phyloP scores from a whole-genome alignment of 768 basidiomycete species.

The Naganishia vaughanmartiniae region DNA sequence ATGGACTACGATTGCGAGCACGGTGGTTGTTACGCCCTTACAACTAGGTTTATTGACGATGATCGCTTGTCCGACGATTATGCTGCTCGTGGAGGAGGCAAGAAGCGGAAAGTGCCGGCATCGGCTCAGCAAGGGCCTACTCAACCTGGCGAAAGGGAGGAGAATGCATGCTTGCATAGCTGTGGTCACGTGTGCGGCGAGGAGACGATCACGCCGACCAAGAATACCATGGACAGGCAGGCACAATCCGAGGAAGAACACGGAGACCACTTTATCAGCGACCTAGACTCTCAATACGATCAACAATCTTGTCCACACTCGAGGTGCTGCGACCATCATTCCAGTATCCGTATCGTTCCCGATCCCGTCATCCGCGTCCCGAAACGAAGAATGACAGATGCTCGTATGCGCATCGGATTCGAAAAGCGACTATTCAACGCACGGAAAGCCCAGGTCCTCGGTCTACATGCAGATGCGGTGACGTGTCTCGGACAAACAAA shows the following conservation, averaged over 20 bases:
- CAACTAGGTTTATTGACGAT: constrained; percentile 25
- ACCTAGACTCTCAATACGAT: constrained; percentile 1
- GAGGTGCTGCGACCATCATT: constrained; percentile 16
- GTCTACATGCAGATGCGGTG: constrained; percentile 23
- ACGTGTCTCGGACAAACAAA: constrained; percentile 20
- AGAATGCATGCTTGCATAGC: constrained; percentile 4
- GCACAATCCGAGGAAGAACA: neutral
- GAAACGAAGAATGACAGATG: constrained; percentile 19
- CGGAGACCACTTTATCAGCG: neutral
- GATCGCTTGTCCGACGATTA: constrained; percentile 32
- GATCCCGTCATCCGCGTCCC: constrained; percentile 12
- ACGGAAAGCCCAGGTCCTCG: constrained; percentile 22
- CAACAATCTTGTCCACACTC: constrained; percentile 11
- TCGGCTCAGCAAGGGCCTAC: constrained; percentile 25
- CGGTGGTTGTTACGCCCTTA: constrained; percentile 15
- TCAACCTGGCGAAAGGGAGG: constrained; percentile 6
- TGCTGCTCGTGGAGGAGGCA: constrained; percentile 31
- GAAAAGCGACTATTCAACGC: constrained; percentile 22
- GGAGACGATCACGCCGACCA: neutral
- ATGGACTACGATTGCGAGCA: constrained; percentile 5
- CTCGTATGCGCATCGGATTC: constrained; percentile 16
- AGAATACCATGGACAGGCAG: neutral
- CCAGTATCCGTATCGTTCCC: constrained; percentile 19
- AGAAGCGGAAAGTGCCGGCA: constrained; percentile 35
- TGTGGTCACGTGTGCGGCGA: constrained; percentile 26